These are phyloP conservation scores for Chrysosphaeria jannelii DNA, from an alignment of 2,329 filamentous ascomycete species.

Conservation along the genomic window DNA sequence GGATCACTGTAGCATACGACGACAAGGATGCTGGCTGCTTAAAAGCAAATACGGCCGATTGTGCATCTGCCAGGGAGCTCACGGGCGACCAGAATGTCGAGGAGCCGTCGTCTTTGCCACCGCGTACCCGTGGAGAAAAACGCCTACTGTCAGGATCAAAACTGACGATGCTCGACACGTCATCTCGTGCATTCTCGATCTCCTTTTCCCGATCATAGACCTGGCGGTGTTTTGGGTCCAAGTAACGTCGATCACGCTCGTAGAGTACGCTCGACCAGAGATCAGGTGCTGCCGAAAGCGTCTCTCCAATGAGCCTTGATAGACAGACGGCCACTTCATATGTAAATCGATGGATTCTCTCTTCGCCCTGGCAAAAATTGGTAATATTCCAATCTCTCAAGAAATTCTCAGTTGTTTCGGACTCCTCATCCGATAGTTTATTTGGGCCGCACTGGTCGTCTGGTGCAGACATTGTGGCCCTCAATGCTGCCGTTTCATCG, in stretches of 20 bases:
- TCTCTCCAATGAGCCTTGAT: conserved; percentile 58
- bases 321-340: conserved; percentile 72
- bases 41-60: conserved; percentile 19
- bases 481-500: too few relatives aligned
- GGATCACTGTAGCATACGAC: too few relatives aligned
- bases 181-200: too few relatives aligned
- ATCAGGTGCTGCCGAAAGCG: conserved; percentile 56
- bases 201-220: too few relatives aligned
- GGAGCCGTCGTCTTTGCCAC: conserved; percentile 41
- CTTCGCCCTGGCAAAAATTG: conserved; percentile 84
- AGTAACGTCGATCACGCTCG: conserved; percentile 40
- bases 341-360: conserved; percentile 78
- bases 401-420: conserved; percentile 61
- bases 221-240: too few relatives aligned
- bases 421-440: conserved; percentile 87
- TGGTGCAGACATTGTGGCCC: too few relatives aligned
- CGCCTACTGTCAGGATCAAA: conserved; percentile 17
- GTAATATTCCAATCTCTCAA: conserved; percentile 54
- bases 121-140: conserved; percentile 18
- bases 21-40: too few relatives aligned
- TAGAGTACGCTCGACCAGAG: conserved; percentile 83
- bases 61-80: too few relatives aligned
- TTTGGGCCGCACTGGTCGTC: conserved; percentile 72
- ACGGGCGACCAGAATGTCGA: conserved; percentile 77
- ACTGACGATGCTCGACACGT: conserved; percentile 21